These are phyloP conservation scores for Evernia prunastri DNA, from an alignment of 495 filamentous ascomycete genomes.

Conservation along the genomic window DNA sequence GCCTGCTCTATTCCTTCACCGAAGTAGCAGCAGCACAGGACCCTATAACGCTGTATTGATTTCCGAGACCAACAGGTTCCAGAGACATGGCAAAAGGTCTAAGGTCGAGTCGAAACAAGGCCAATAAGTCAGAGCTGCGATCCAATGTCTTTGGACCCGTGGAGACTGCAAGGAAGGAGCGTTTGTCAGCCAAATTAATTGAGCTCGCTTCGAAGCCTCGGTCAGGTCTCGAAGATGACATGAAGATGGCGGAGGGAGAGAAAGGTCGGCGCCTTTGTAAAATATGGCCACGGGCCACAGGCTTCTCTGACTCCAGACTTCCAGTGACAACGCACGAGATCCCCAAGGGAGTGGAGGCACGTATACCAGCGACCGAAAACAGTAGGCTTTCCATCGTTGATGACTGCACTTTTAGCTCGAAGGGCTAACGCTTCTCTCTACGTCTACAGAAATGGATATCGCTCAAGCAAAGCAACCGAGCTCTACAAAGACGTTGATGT, in stretches of 20 bases:
- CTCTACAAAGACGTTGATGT: constrained; percentile 24
- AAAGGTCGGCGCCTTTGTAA: background rate
- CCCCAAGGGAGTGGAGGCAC: constrained; percentile 28
- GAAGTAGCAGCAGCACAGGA: background rate
- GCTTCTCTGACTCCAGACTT: background rate
- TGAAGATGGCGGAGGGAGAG: constrained; percentile 11
- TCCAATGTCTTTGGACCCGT: constrained; percentile 71
- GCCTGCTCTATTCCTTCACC: background rate
- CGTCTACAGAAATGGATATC: constrained; percentile 36
- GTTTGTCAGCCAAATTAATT: constrained; percentile 72
- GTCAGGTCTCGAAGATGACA: constrained; percentile 25
- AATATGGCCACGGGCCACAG: background rate
- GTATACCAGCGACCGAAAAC: constrained; percentile 21
- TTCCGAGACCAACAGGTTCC: background rate
- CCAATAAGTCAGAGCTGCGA: constrained; percentile 70
- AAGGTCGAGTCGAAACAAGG: constrained; percentile 66
- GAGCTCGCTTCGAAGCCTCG: constrained; percentile 67
- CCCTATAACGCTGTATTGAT: background rate
- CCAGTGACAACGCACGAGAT: constrained; percentile 1
- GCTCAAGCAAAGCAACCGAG: constrained; percentile 31
- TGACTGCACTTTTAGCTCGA: background rate
- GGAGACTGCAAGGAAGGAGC: constrained; percentile 65
- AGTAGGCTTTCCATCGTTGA: constrained; percentile 28
- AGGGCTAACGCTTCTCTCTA: constrained; percentile 23
- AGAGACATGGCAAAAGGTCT: constrained; percentile 72